Base-by-base conservation (phyloP, 805 yeast genomes). In the Zygoascus flipseniorum region DNA sequence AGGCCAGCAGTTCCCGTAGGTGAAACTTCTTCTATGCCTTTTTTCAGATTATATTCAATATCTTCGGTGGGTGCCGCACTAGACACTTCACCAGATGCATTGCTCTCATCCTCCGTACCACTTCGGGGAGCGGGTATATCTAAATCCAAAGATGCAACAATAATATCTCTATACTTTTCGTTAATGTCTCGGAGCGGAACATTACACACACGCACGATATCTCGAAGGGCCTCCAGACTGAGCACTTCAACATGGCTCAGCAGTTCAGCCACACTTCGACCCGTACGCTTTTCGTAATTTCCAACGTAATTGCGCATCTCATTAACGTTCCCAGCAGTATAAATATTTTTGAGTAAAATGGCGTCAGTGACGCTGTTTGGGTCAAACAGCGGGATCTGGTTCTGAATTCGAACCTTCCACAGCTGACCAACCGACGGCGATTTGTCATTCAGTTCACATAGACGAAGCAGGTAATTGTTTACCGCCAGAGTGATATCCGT, bases 1-100 rank as follows among this genome's bases (percentile, higher is more conserved):
- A 89, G 76, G 11, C 93, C 95, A 56, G 81, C 79, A 0, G 96
- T 80, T 45, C 82, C 83, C 8, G 88, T 95, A 1, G 95, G 75
- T 47, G 70, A 69, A 48, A 90, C 74, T 14, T 72, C 72, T 1
- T 75, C 81, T 35, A 76, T 72, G 8, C 72, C 74, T 43, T 79
- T 79, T 56, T 84, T 86, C 1, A 46, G 37, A 18, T 16, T 31
- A 19, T 31, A 28, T n/a, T 26, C 41, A 13, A 26, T 31, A 6
- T 46, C 41, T n/a, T 26, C 19, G 32, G 23, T 28, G 18, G 26
- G 18, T 13, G 76, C 76, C 13, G 87, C 63, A 2, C 69, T 58
- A 4, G 58, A 57, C 41, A 52, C 44, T 18, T 48, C 14, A 54
- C 56, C 32, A 8, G n/a, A 16, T 10, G 44, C 26, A 14, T 3